These are phyloP conservation scores for Agrocybe praecox DNA, from an alignment of 768 basidiomycete genomes.

Conservation along the genomic window DNA sequence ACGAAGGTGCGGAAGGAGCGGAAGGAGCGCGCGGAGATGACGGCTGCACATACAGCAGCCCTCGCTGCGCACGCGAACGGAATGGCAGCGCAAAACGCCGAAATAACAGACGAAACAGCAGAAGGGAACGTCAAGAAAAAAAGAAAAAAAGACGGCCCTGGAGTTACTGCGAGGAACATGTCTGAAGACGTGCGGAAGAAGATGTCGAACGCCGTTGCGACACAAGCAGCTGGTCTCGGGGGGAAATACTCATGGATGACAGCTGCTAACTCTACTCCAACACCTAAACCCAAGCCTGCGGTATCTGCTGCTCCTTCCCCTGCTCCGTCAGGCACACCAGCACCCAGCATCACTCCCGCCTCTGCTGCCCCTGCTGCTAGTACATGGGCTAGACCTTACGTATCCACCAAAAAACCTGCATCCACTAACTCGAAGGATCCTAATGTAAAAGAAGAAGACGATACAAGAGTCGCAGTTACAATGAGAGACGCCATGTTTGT, in stretches of 20 bases:
- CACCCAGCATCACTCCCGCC: conserved; percentile 31
- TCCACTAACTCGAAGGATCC: conserved; percentile 30
- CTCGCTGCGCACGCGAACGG: conserved; percentile 59
- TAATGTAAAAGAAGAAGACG: conserved; percentile 48
- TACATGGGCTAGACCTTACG: conserved; percentile 66
- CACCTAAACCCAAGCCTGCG: conserved; percentile 34
- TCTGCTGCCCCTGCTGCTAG: conserved; percentile 28
- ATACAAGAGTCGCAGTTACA: conserved; percentile 61
- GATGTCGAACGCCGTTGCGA: conserved; percentile 88
- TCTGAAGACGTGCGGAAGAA: conserved; percentile 91
- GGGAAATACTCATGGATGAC: conserved; percentile 92
- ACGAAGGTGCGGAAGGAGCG: conserved; percentile 71
- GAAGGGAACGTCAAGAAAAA: conserved; percentile 65
- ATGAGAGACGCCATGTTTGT: conserved; percentile 87
- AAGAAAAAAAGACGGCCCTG: conserved; percentile 82
- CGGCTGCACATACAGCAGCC: conserved; percentile 69
- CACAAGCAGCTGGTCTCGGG: conserved; percentile 83
- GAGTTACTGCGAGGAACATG: conserved; percentile 87
- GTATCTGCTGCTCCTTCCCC: conserved; percentile 31
- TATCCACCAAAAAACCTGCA: conserved; percentile 51
- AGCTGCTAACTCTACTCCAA: conserved; percentile 24
- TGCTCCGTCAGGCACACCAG: conserved; percentile 16
- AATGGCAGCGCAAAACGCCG: conserved; percentile 23
- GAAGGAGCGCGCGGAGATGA: conserved; percentile 74
- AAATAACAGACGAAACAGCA: conserved; percentile 28